Evolutionary conservation across 371 early-diverging fungal species (phyloP), one percentile per base, ranked within the genome.

Genomic region (Mucor piriformis): DNA sequence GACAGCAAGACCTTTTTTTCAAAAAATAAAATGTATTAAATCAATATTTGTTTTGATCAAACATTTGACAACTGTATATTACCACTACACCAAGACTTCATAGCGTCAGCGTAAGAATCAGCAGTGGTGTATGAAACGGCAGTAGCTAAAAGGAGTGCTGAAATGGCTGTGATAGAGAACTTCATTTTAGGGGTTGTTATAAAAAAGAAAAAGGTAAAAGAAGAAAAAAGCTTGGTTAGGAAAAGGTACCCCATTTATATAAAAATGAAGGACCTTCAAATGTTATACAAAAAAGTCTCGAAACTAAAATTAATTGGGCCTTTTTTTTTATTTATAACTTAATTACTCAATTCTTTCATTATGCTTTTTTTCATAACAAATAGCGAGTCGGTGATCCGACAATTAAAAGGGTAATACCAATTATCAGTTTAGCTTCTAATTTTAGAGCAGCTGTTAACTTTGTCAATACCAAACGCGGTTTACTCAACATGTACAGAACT

Each of bases 11-110:
- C 67, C 71, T 29, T 29, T 29, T 29, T 29, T 29, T 71, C 54
- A 3, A 51, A 46, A 42, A 35, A 50, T 18, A 27, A 25, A 15
- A 29, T n/a, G n/a, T n/a, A n/a, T n/a, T n/a, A n/a, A 32, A 33
- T 20, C 15, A 46, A 18, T 43, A 44, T 7, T 18, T 2, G 16
- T 2, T 18, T 23, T 23, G 23, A 38, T 2, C 2, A 13, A 40
- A 21, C 24, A 12, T 32, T 34, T 33, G 18, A 7, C n/a, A 3
- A 3, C 21, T 24, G 20, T 12, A 25, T 18, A 20, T 46, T 73
- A 76, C 80, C 80, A 54, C 37, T 23, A 57, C 80, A 79, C 73
- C 72, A 79, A 52, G 72, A 52, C 29, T 74, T 70, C 27, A 70
- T 74, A 40, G 76, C 74, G 62, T 72, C 72, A 64, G 76, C 63